Percentiles rank a stretch among this genome's conserved stretches.
These are phyloP conservation scores for Pichia nakasei DNA, from an alignment of 805 yeast genomes.

Conservation along the genomic window DNA sequence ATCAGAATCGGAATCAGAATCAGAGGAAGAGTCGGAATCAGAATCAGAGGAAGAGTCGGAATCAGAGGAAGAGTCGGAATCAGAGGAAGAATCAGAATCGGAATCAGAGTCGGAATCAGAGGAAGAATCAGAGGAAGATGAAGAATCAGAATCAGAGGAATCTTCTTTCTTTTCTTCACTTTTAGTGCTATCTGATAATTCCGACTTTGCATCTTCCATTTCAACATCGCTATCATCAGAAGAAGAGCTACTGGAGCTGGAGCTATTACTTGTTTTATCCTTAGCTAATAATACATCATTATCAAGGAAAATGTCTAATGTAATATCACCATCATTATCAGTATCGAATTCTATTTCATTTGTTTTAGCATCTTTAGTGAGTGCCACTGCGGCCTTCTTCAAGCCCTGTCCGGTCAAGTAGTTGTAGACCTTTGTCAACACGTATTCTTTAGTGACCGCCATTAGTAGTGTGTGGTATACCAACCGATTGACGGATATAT, in stretches of 20 bases:
- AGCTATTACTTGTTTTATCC: neutral
- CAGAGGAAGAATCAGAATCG: conserved; percentile 6
- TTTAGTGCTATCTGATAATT: neutral
- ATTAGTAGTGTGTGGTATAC: conserved; percentile 6
- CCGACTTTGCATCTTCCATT: too few species aligned
- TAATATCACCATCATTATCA: conserved; percentile 4
- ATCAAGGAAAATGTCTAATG: neutral
- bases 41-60: neutral
- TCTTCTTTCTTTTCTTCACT: neutral
- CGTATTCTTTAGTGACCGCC: conserved; percentile 13
- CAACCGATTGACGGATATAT: too few species aligned
- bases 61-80: conserved; percentile 9
- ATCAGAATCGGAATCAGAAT: conserved; percentile 12
- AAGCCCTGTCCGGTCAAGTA: conserved; percentile 20
- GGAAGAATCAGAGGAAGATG: conserved; percentile 7
- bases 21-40: conserved; percentile 4
- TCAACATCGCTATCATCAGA: neutral
- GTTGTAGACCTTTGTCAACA: conserved; percentile 16
- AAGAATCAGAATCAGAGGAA: conserved; percentile 4
- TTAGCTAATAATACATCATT: neutral
- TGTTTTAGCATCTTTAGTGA: conserved; percentile 15
- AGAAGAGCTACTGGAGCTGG: neutral
- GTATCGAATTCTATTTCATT: conserved; percentile 4
- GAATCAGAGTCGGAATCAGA: conserved; percentile 8
- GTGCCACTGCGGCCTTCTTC: conserved; percentile 17